Conservation (phyloP, 306 rosid species). For the Gastrolobium villosum region DNA sequence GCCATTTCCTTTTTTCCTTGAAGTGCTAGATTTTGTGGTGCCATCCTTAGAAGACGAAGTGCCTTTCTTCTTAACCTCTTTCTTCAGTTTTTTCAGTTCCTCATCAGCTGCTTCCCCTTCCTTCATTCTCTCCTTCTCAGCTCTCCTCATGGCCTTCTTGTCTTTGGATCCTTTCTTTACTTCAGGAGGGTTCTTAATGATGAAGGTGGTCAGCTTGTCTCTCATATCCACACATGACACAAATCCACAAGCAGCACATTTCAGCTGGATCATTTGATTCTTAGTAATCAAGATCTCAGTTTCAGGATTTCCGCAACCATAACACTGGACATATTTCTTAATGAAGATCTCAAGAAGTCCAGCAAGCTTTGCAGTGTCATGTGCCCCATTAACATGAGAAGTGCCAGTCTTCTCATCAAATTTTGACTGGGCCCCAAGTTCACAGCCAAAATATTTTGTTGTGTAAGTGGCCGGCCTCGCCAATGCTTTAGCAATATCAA, state of each 20-base stretch:
- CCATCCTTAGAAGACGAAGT: conserved; percentile 57
- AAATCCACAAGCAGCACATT: conserved; percentile 81
- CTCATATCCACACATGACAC: conserved; percentile 80
- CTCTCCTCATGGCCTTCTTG: conserved; percentile 78
- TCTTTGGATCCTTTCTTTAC: conserved; percentile 69
- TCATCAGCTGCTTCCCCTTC: conserved; percentile 79
- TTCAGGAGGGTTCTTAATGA: conserved; percentile 77
- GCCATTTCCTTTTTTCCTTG: conserved; percentile 62
- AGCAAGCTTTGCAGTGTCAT: conserved; percentile 77
- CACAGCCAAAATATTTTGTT: conserved; percentile 74
- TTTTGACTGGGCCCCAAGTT: conserved; percentile 76
- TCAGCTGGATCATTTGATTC: conserved; percentile 72
- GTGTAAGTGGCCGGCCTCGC: conserved; percentile 79
- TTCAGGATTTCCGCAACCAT: conserved; percentile 79
- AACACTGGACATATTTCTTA: conserved; percentile 74
- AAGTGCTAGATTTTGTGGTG: conserved; percentile 50
- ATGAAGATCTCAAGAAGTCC: conserved; percentile 79
- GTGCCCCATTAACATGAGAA: conserved; percentile 75
- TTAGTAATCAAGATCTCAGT: conserved; percentile 70
- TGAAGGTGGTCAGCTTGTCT: conserved; percentile 75
- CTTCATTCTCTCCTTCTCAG: conserved; percentile 75
- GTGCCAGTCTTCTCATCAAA: conserved; percentile 78
- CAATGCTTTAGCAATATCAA: conserved; percentile 74
- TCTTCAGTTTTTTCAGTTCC: conserved; percentile 66
- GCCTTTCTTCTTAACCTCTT: conserved; percentile 67